A percentile compares a stretch with the other conserved stretches of the same genome.
Conservation (phyloP, 108 stramenopile genomes). For the Skeletonema tropicum region DNA sequence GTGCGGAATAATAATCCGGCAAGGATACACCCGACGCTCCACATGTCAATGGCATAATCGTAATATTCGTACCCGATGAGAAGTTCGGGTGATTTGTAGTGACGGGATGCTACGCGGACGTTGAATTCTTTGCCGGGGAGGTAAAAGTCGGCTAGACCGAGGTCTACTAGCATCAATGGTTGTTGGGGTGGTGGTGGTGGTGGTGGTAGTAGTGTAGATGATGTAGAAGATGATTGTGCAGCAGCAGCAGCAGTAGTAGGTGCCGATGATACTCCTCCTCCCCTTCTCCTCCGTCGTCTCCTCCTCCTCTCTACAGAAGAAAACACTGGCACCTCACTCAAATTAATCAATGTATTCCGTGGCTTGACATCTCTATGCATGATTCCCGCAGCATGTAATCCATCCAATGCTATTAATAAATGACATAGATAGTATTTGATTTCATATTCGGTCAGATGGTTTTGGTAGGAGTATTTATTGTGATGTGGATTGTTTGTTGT, state of each 20-base stretch:
- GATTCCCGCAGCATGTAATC: slow-evolving; percentile 80
- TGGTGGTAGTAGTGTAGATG: slow-evolving; percentile 33
- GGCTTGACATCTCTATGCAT: slow-evolving; percentile 97
- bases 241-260: too few species aligned
- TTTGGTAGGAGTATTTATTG: slow-evolving; percentile 11
- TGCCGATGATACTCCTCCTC: not conserved
- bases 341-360: slow-evolving; percentile 91
- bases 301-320: not conserved
- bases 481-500: slow-evolving; percentile 2
- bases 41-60: slow-evolving; percentile 86
- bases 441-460: slow-evolving; percentile 75
- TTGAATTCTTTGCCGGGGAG: slow-evolving; percentile 84
- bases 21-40: slow-evolving; percentile 88
- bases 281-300: too few species aligned
- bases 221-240: not conserved
- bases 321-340: not conserved
- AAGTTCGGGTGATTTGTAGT: slow-evolving; percentile 94
- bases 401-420: slow-evolving; percentile 86
- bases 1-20: slow-evolving; percentile 76
- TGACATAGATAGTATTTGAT: slow-evolving; percentile 89
- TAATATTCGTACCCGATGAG: slow-evolving; percentile 79
- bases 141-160: slow-evolving; percentile 93
- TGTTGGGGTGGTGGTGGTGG: slow-evolving; percentile 43
- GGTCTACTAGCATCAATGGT: slow-evolving; percentile 87
- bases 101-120: slow-evolving; percentile 89